Evolutionary conservation across 192 early-diverging fungal genomes (phyloP).

Genomic region (Backusella circina): DNA sequence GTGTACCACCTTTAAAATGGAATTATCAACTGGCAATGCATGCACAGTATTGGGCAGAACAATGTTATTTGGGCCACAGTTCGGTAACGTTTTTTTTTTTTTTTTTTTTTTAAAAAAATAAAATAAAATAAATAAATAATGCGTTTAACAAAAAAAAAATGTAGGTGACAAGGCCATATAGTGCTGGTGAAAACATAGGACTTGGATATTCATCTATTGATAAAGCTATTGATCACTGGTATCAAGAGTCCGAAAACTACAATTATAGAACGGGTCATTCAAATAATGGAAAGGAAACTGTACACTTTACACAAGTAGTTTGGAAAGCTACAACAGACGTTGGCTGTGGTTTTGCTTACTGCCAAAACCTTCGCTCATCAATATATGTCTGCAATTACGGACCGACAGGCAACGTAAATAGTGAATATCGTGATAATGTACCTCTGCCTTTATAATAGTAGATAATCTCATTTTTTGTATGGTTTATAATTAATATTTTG

Average conservation of each 20-base stretch:
- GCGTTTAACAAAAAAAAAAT: not conserved
- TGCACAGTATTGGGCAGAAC: not conserved
- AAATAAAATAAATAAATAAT: not conserved
- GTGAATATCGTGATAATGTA: slow-evolving; percentile 1
- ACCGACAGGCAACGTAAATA: not conserved
- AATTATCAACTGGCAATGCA: not conserved
- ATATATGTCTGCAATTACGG: slow-evolving; percentile 3
- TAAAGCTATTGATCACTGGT: not conserved
- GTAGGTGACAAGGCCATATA: not conserved
- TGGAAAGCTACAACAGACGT: not conserved
- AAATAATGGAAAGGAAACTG: not conserved
- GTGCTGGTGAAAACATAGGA: not conserved
- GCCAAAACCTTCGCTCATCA: not conserved
- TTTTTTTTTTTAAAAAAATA: not conserved
- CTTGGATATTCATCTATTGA: not conserved
- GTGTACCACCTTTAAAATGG: not conserved
- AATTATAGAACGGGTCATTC: not conserved
- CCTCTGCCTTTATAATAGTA: not conserved
- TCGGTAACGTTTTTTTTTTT: not conserved
- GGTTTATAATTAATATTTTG: not conserved
- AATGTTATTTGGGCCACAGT: not conserved
- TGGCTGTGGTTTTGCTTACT: not conserved
- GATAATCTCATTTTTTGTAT: not conserved
- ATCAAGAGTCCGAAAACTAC: not conserved
- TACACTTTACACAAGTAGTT: not conserved